Conservation (phyloP, 106 monocot genomes). For the Narthecium ossifragum region DNA sequence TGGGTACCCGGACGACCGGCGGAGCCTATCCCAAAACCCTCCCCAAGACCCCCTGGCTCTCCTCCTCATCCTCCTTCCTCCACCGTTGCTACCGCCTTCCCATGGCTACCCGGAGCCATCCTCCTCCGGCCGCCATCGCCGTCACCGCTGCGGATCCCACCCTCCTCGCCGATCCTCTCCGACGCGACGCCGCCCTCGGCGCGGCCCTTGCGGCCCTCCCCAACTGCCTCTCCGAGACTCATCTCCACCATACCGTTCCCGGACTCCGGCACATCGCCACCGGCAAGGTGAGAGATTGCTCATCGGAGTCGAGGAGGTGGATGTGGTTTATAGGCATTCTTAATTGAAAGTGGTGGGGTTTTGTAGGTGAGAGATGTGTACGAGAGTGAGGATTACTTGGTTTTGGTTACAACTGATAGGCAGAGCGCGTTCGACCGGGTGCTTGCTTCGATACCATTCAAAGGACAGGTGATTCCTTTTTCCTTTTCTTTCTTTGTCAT, state of each 20-base stretch:
- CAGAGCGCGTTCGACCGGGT: slow-evolving; percentile 95
- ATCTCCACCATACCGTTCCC: slow-evolving; percentile 62
- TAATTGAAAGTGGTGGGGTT: background rate
- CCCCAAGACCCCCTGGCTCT: too few relatives aligned
- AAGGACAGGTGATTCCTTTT: slow-evolving; percentile 76
- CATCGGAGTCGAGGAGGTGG: background rate
- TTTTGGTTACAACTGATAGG: slow-evolving; percentile 87
- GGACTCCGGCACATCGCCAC: slow-evolving; percentile 40
- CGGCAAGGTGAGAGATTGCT: slow-evolving; percentile 52
- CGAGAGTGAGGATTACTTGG: slow-evolving; percentile 67
- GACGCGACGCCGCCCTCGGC: slow-evolving; percentile 50
- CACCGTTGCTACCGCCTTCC: too few relatives aligned
- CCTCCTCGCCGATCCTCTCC: slow-evolving; percentile 28
- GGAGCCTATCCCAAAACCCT: too few relatives aligned
- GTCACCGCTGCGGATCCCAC: too few relatives aligned
- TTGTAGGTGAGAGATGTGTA: slow-evolving; percentile 90
- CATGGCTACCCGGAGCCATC: too few relatives aligned
- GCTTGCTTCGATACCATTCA: slow-evolving; percentile 93
- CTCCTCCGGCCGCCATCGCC: too few relatives aligned
- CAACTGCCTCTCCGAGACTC: slow-evolving; percentile 79
- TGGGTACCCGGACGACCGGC: too few relatives aligned
- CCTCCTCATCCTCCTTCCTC: too few relatives aligned
- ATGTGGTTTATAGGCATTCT: too few relatives aligned
- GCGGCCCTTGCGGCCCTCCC: slow-evolving; percentile 34
- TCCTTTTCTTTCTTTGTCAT: too few relatives aligned